Percentiles rank a stretch among this genome's conserved stretches.
These are phyloP conservation scores for Nymphaea colorata DNA, from an alignment of 164 flowering plant genomes.

Conservation along the genomic window DNA sequence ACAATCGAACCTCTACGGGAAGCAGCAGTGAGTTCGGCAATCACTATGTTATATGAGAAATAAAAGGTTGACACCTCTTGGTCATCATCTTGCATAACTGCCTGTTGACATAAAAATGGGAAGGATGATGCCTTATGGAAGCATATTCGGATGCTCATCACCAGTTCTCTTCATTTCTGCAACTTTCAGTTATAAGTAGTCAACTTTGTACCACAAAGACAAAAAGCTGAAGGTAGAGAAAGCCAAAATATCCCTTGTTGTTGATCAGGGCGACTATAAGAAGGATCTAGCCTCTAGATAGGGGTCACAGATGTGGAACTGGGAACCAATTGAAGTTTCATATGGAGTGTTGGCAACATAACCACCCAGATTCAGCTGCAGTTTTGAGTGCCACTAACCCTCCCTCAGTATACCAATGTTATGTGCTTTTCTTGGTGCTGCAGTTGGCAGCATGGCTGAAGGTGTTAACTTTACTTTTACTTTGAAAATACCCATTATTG, in stretches of 20 bases:
- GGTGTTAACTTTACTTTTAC: conserved; percentile 37
- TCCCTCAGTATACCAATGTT: conserved; percentile 27
- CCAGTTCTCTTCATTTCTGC: conserved; percentile 87
- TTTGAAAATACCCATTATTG: conserved; percentile 27
- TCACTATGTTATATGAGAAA: too few species aligned
- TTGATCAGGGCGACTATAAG: too few species aligned
- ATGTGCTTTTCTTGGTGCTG: conserved; percentile 58
- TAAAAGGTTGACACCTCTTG: too few species aligned
- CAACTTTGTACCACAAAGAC: conserved; percentile 74
- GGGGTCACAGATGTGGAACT: conserved; percentile 10
- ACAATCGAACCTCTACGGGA: too few species aligned
- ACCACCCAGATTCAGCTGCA: conserved; percentile 57
- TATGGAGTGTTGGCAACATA: conserved; percentile 51
- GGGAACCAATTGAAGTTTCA: conserved; percentile 12
- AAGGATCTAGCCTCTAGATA: too few species aligned
- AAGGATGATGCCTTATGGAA: conserved; percentile 93
- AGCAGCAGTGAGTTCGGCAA: too few species aligned
- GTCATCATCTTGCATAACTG: too few species aligned
- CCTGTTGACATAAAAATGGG: too few species aligned
- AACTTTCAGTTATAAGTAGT: conserved; percentile 78
- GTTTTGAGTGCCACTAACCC: conserved; percentile 27
- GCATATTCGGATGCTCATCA: conserved; percentile 82
- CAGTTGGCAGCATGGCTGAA: conserved; percentile 55
- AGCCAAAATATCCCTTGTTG: too few species aligned
- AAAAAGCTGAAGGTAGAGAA: conserved; percentile 12